phyloP scores from a whole-genome alignment of 352 stramenopile species.

The Globisporangium echinulatum region DNA sequence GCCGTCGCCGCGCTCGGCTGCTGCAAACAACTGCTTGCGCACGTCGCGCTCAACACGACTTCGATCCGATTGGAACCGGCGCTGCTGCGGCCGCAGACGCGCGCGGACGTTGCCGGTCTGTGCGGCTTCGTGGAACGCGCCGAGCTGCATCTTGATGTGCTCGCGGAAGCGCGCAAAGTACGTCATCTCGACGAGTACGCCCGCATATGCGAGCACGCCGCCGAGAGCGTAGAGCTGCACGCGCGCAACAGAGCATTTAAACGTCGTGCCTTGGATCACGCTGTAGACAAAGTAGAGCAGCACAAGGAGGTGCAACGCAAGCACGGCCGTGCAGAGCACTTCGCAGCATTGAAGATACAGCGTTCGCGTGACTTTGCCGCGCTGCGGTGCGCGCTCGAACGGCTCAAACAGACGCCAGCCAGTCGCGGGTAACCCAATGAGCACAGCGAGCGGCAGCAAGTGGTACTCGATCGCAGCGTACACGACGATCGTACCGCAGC shows the following conservation, averaged over 20 bases:
- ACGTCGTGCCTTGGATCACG: slow-evolving; percentile 58
- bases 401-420: slow-evolving; percentile 61
- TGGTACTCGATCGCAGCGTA: slow-evolving; percentile 73
- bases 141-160: slow-evolving; percentile 82
- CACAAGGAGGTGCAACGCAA: slow-evolving; percentile 43
- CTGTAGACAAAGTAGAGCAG: slow-evolving; percentile 60
- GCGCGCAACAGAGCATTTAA: slow-evolving; percentile 35
- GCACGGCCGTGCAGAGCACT: slow-evolving; percentile 46
- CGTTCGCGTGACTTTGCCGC: slow-evolving; percentile 56
- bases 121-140: slow-evolving; percentile 75
- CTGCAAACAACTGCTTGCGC: slow-evolving; percentile 69
- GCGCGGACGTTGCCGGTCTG: slow-evolving; percentile 75
- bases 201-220: slow-evolving; percentile 43
- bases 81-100: slow-evolving; percentile 24
- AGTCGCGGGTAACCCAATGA: slow-evolving; percentile 62
- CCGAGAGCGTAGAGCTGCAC: slow-evolving; percentile 37
- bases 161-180: slow-evolving; percentile 83
- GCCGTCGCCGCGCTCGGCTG: slow-evolving; percentile 57
- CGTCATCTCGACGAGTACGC: slow-evolving; percentile 59
- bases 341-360: slow-evolving; percentile 77
- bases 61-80: slow-evolving; percentile 38
- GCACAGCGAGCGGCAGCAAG: slow-evolving; percentile 40
- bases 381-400: slow-evolving; percentile 37
- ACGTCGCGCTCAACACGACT: slow-evolving; percentile 41
- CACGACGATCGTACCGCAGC: slow-evolving; percentile 53